Evolutionary conservation across 2,329 filamentous ascomycete genomes (phyloP).

Genomic region (Diplodia corticola): DNA sequence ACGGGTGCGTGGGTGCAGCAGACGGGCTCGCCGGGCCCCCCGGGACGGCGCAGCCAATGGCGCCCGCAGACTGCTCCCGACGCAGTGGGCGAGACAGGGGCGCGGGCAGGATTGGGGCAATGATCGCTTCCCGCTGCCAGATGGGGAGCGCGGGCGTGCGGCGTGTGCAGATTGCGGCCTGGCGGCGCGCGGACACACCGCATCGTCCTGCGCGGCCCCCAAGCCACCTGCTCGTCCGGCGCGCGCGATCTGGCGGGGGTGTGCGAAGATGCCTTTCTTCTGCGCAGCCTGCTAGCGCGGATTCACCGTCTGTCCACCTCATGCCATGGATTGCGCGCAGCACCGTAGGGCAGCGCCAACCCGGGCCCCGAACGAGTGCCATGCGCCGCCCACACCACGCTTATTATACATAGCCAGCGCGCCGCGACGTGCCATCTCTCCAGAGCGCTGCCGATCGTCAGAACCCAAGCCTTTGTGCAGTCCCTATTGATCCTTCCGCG

Average conservation of each 20-base stretch:
- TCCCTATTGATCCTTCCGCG: conserved; percentile 20
- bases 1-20: conserved; percentile 10
- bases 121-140: conserved; percentile 21
- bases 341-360: conserved; percentile 34
- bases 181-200: conserved; percentile 37
- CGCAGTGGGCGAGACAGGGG: conserved; percentile 22
- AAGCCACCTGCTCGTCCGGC: conserved; percentile 37
- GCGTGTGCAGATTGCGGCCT: conserved; percentile 24
- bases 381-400: neutral
- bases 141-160: conserved; percentile 19
- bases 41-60: neutral
- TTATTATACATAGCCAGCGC: conserved; percentile 13
- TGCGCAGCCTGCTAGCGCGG: conserved; percentile 38
- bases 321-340: conserved; percentile 34
- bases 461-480: neutral
- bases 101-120: conserved; percentile 27
- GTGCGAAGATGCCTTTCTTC: conserved; percentile 35
- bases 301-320: conserved; percentile 38
- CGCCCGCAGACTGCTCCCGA: conserved; percentile 27
- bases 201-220: conserved; percentile 33
- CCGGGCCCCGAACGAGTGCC: conserved; percentile 18
- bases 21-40: conserved; percentile 10
- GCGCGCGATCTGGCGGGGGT: conserved; percentile 42
- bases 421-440: neutral
- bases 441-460: neutral